Conservation (phyloP, 805 yeast species). For the Saturnispora dispora region DNA sequence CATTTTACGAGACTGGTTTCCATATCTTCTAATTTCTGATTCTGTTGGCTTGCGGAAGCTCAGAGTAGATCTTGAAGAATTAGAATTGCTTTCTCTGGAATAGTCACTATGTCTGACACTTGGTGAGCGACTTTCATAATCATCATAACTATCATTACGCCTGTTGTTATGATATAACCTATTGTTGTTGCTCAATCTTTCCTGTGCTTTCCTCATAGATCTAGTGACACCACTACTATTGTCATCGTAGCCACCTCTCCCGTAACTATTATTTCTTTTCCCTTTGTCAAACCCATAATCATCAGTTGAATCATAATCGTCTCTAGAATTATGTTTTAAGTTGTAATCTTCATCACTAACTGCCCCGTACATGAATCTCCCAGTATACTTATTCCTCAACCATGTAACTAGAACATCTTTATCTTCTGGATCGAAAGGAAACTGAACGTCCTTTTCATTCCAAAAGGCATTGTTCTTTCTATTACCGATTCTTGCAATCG, state of each 20-base stretch:
- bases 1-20: constrained; percentile 38
- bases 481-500: constrained; percentile 45
- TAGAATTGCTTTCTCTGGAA: background rate
- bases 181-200: constrained; percentile 7
- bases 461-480: constrained; percentile 48
- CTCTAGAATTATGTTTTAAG: constrained; percentile 16
- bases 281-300: constrained; percentile 12
- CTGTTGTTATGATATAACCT: constrained; percentile 5
- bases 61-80: constrained; percentile 19
- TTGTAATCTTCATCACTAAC: constrained; percentile 31
- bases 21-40: constrained; percentile 44
- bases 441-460: constrained; percentile 61
- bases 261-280: constrained; percentile 19
- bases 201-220: constrained; percentile 13
- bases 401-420: constrained; percentile 46
- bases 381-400: constrained; percentile 61
- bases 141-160: constrained; percentile 6
- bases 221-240: constrained; percentile 9
- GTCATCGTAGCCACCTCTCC: constrained; percentile 2
- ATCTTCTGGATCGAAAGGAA: constrained; percentile 71
- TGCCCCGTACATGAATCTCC: constrained; percentile 41
- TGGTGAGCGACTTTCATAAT: background rate
- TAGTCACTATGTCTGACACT: constrained; percentile 4
- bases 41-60: constrained; percentile 46
- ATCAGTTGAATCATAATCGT: constrained; percentile 11